Evolutionary conservation across 2,329 filamentous ascomycete species (phyloP), one percentile per base, ranked within the genome.

Genomic region (Drechslerella coelobrocha): DNA sequence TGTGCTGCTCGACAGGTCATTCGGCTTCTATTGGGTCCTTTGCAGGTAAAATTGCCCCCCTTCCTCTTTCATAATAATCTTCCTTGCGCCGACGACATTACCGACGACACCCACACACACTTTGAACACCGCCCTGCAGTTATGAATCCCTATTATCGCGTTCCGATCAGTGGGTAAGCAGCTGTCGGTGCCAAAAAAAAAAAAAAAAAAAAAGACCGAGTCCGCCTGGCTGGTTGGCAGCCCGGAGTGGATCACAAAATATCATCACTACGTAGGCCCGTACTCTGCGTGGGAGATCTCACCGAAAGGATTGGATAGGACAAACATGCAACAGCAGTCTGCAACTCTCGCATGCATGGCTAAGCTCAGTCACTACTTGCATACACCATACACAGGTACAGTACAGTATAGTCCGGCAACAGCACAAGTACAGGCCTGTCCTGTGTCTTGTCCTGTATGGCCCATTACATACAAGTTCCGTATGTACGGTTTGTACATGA

Each of bases 181-280:
- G 34, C n/a, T n/a, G n/a, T n/a, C n/a, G 8, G 31, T 8, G 14
- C 8, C 14, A 37, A 14, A 37, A 37, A 37, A 37, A 37, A 8
- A 37, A 37, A 37, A 37, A 37, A 37, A 8, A 37, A 37, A 37
- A 14, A 37, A 37, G 31, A 37, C 31, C 2, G 5, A 12, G 37
- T 21, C 10, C 21, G 41, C n/a, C 41, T 45, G 41, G 41, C 41
- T 45, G 10, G 41, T 17, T 45, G 41, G 41, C 41, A 19, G 41
- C n/a, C 41, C 21, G 41, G 41, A 23, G 41, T 45, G 41, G 41
- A 45, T 45, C 41, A 21, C n/a, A 68, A 52, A 56, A 61, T 59
- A 63, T 63, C 66, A 71, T 63, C 59, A 60, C 66, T 59, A 60
- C 66, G 66, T 71, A 61, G 59, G 55, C 59, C 59, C 65, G 53